Conservation (phyloP, 106 monocot genomes). For the Acorus gramineus region DNA sequence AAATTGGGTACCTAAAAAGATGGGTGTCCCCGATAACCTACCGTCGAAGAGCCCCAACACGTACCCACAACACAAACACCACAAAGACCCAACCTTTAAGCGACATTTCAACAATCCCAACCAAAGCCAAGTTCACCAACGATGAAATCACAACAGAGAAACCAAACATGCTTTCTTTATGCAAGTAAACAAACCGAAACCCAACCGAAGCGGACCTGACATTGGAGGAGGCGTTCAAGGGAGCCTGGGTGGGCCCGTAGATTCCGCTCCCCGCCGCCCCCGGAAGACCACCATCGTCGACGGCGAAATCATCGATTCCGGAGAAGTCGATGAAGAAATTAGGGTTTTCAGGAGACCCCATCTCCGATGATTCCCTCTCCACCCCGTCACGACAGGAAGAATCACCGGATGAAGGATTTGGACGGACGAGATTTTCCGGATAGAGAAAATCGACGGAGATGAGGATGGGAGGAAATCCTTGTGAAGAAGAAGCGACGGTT, state of each 20-base stretch:
- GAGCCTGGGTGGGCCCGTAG: conserved; percentile 11
- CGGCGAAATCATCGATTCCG: conserved; percentile 16
- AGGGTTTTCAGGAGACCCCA: conserved; percentile 19
- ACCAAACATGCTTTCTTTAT: no score
- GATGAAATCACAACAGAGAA: no score
- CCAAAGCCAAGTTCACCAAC: no score
- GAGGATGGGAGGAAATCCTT: no score
- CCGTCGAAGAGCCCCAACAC: no score
- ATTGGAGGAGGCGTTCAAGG: conserved; percentile 1
- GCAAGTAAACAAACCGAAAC: background rate
- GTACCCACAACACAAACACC: no score
- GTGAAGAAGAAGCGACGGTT: no score
- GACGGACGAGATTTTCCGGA: background rate
- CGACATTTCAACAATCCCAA: no score
- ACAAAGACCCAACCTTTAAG: no score
- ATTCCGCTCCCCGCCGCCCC: background rate
- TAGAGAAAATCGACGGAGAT: no score
- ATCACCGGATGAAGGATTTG: background rate
- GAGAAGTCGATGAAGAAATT: conserved; percentile 26
- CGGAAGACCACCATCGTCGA: conserved; percentile 1
- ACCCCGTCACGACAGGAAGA: background rate
- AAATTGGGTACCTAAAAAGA: no score
- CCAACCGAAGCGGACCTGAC: conserved; percentile 1
- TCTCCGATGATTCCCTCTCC: conserved; percentile 7
- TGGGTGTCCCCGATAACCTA: no score